These are phyloP conservation scores for Cunninghamia lanceolata DNA, from an alignment of 75 land plant species.

Conservation along the genomic window DNA sequence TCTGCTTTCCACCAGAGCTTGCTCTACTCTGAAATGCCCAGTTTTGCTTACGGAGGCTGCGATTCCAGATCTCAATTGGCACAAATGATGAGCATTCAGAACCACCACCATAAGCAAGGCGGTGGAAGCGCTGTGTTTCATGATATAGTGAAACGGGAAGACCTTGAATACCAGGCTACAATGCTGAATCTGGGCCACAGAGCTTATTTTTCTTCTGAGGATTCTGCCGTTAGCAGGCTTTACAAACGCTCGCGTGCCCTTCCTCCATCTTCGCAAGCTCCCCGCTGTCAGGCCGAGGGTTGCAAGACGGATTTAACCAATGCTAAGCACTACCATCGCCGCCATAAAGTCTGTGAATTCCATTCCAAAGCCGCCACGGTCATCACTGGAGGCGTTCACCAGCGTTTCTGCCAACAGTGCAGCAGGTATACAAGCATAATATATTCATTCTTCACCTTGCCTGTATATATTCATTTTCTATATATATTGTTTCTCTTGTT, in stretches of 20 bases:
- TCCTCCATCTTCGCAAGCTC: conserved; percentile 28
- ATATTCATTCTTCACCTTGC: not conserved
- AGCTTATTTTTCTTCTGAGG: conserved; percentile 63
- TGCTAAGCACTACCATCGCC: conserved; percentile 60
- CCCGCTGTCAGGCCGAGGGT: conserved; percentile 56
- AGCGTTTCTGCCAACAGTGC: conserved; percentile 59
- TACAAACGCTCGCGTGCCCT: conserved; percentile 34
- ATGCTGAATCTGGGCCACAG: conserved; percentile 60
- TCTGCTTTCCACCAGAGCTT: not conserved
- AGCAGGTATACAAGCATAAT: conserved; percentile 25
- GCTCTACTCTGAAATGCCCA: not conserved
- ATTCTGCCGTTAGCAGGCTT: conserved; percentile 30
- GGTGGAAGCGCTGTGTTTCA: not conserved
- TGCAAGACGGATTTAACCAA: conserved; percentile 46
- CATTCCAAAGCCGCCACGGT: conserved; percentile 52
- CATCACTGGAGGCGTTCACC: conserved; percentile 29
- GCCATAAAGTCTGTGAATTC: conserved; percentile 60
- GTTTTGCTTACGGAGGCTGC: not conserved
- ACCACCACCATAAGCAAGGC: conserved; percentile 2
- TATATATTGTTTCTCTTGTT: not conserved
- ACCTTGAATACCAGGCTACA: conserved; percentile 2
- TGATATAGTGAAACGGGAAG: conserved; percentile 9
- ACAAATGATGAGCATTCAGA: conserved; percentile 5
- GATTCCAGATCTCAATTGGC: conserved; percentile 12
- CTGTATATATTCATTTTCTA: not conserved